Base-by-base conservation (phyloP, 2,329 filamentous ascomycete genomes). In the Keithomyces neogunnii region DNA sequence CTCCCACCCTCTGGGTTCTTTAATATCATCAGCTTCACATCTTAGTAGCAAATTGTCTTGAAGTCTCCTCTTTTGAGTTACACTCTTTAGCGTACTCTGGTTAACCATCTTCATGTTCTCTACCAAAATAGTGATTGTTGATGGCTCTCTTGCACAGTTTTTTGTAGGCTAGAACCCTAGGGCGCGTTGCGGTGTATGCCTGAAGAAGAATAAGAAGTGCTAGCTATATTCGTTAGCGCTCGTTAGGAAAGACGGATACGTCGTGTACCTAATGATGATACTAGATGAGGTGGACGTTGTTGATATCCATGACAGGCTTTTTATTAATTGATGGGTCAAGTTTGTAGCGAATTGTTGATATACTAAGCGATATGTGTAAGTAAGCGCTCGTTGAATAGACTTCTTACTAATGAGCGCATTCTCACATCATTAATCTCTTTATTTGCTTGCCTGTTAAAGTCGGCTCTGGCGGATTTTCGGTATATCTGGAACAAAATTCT, bases 51-150 rank as follows among this genome's bases (percentile, higher is more conserved):
- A 19, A 50, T 50, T 6, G 42, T 50, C 33, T 50, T 50, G 42
- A 50, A 50, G 35, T 50, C 49, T n/a, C 40, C 40, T 43, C 46
- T 42, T 30, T 50, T 46, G 11, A 42, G 43, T 19, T 50, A 19
- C 43, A 11, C 45, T 46, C 31, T 44, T 38, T 35, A 33, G 28
- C 9, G 5, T 50, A 19, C 19, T 19, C 33, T 31, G 7, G 9
- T 29, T 43, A 5, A 28, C 6, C 11, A 11, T 36, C 4, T 13
- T 43, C 31, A 13, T 50, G 32, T 26, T 45, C 26, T 39, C 13
- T 38, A 33, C 43, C 42, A 43, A 50, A 50, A 31, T 45, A 46
- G 33, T 50, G 31, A 46, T 50, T 42, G 30, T 46, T 29, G 29
- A 44, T 44, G 7, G 42, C 42, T 4, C 13, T 31, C 13, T 44